These are phyloP conservation scores for Clarireedia sp. DNA, from an alignment of 2,329 filamentous ascomycete genomes.

Conservation along the genomic window DNA sequence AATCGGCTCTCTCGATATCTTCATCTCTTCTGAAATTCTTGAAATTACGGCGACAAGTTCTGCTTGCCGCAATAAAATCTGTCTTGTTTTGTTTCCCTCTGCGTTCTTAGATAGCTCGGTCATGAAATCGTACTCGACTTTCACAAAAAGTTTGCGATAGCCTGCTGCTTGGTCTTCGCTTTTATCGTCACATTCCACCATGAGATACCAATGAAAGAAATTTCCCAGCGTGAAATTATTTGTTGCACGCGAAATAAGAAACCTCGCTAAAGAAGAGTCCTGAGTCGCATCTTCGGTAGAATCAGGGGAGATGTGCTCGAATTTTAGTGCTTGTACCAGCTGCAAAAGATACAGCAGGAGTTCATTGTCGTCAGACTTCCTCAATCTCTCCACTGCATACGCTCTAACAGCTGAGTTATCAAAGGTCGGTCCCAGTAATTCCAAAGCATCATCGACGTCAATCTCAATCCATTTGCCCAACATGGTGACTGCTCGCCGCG, in stretches of 20 bases:
- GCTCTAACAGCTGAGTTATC: conserved; percentile 81
- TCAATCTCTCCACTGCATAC: conserved; percentile 85
- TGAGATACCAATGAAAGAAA: conserved; percentile 96
- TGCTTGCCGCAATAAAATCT: conserved; percentile 73
- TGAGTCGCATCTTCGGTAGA: conserved; percentile 54
- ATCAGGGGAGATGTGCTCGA: conserved; percentile 65
- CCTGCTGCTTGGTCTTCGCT: conserved; percentile 67
- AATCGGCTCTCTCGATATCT: conserved; percentile 64
- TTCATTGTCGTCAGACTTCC: conserved; percentile 89
- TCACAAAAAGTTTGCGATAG: conserved; percentile 79
- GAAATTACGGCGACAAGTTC: conserved; percentile 82
- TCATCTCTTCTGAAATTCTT: conserved; percentile 83
- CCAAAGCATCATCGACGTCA: conserved; percentile 91
- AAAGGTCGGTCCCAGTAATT: conserved; percentile 86
- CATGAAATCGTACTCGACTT: conserved; percentile 97
- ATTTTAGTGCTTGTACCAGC: conserved; percentile 91
- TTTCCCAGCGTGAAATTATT: conserved; percentile 87
- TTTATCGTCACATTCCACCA: conserved; percentile 81
- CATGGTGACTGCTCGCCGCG: conserved; percentile 81
- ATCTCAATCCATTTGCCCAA: conserved; percentile 93
- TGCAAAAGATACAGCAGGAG: conserved; percentile 86
- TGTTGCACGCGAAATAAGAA: conserved; percentile 80
- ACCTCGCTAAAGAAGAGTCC: conserved; percentile 80
- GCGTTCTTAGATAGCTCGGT: conserved; percentile 66
- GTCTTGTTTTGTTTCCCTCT: conserved; percentile 64